Evolutionary conservation across 371 early-diverging fungal species (phyloP).

Genomic region (Umbelopsis sp.): DNA sequence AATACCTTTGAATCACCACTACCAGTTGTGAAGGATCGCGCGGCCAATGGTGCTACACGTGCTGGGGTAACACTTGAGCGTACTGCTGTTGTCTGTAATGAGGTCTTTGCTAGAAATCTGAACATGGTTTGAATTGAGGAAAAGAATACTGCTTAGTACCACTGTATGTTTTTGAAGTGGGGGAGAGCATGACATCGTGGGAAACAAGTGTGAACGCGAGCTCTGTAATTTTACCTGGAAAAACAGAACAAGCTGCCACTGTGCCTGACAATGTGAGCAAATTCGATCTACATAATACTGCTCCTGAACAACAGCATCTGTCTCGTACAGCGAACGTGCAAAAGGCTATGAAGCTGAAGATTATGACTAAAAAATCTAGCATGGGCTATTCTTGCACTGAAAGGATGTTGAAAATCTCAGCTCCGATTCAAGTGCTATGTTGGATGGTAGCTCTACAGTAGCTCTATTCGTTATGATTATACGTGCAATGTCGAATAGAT

Average conservation of each 20-base stretch:
- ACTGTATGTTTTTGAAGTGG: too few species aligned
- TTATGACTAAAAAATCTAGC: too few species aligned
- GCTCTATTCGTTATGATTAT: too few species aligned
- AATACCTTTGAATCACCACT: slow-evolving; percentile 7
- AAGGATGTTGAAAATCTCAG: too few species aligned
- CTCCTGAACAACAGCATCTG: too few species aligned
- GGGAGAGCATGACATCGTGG: background rate
- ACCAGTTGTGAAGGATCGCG: background rate
- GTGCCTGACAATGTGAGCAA: too few species aligned
- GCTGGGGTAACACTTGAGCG: background rate
- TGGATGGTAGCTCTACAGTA: too few species aligned
- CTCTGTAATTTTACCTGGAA: background rate
- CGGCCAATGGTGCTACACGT: background rate
- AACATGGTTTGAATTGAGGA: slow-evolving; percentile 15
- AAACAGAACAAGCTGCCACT: background rate
- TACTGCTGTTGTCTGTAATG: slow-evolving; percentile 12
- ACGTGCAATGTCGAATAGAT: too few species aligned
- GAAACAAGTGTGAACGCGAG: background rate
- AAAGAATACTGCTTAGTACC: background rate
- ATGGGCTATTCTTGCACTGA: too few species aligned
- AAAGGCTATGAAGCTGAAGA: too few species aligned
- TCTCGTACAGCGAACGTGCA: too few species aligned
- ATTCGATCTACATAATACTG: background rate
- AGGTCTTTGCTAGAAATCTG: slow-evolving; percentile 8
- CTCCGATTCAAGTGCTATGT: too few species aligned